Evolutionary conservation across 331 rosid species (phyloP).

Genomic region (Rhamnella rubrinervis): DNA sequence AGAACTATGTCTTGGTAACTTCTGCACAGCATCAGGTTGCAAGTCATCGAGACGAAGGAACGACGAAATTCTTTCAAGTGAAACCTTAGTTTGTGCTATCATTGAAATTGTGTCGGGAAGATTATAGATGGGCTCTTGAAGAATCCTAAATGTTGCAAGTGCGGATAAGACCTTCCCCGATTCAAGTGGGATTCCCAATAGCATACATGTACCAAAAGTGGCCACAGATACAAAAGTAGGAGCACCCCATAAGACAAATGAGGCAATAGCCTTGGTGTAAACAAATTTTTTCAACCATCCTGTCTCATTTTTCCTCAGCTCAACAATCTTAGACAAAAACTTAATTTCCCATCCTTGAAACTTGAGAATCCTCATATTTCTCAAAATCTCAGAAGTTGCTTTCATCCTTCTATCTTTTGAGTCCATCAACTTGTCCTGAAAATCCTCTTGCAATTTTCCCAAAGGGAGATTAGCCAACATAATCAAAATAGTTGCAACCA

Average conservation of each 20-base stretch:
- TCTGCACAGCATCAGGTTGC: neutral
- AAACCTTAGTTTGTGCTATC: constrained; percentile 9
- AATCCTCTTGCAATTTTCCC: constrained; percentile 59
- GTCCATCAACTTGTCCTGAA: constrained; percentile 66
- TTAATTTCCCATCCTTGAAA: constrained; percentile 87
- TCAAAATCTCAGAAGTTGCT: constrained; percentile 63
- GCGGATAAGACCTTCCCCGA: constrained; percentile 81
- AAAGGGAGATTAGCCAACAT: constrained; percentile 70
- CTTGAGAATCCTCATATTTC: constrained; percentile 78
- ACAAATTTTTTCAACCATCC: constrained; percentile 60
- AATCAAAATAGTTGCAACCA: constrained; percentile 52
- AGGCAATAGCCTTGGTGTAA: constrained; percentile 40
- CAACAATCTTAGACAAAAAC: constrained; percentile 59
- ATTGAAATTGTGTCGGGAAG: neutral
- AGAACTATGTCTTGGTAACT: neutral
- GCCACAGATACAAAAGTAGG: constrained; percentile 66
- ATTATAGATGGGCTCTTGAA: constrained; percentile 11
- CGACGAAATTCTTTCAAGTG: neutral
- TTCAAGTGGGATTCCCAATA: constrained; percentile 72
- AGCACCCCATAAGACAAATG: constrained; percentile 67
- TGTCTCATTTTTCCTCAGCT: constrained; percentile 54
- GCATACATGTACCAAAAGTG: constrained; percentile 64
- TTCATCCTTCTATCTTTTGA: constrained; percentile 82
- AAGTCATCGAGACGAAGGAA: constrained; percentile 8
- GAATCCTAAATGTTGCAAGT: constrained; percentile 43